Evolutionary conservation across 2,329 filamentous ascomycete species (phyloP).

Genomic region (Colletotrichum sansevieriae): DNA sequence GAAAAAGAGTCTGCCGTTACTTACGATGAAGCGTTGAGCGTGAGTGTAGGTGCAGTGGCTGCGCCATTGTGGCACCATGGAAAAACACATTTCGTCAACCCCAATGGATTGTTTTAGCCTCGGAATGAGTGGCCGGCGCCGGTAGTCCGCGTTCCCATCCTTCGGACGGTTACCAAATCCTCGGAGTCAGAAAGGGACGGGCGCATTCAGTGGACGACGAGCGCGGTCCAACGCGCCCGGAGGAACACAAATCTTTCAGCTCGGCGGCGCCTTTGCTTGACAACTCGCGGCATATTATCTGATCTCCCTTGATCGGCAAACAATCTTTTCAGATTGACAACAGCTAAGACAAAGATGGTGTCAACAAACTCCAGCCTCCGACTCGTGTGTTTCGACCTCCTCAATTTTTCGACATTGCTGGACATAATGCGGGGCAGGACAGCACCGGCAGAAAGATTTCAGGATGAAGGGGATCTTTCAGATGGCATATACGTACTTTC

Average conservation of each 20-base stretch:
- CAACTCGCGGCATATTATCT: background rate
- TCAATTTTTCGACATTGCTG: background rate
- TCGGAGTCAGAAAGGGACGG: constrained; percentile 24
- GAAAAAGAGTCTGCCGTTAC: constrained; percentile 2
- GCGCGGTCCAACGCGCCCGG: background rate
- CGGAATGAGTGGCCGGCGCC: background rate
- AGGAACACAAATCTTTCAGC: constrained; percentile 11
- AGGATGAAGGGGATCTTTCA: background rate
- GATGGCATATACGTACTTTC: background rate
- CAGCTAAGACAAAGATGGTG: constrained; percentile 1
- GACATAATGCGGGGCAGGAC: background rate
- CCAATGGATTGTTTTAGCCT: constrained; percentile 1
- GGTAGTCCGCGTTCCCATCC: background rate
- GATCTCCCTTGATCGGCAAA: constrained; percentile 18
- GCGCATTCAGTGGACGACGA: constrained; percentile 10
- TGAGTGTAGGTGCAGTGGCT: background rate
- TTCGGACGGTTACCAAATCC: constrained; percentile 16
- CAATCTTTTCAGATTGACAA: background rate
- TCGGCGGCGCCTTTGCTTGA: background rate
- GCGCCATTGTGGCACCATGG: constrained; percentile 9
- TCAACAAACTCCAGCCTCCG: constrained; percentile 13
- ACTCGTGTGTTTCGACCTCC: background rate
- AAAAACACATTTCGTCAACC: background rate
- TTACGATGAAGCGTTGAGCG: constrained; percentile 4
- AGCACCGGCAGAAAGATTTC: background rate